A percentile compares a stretch with the other conserved stretches of the same genome.
Evolutionary conservation across 371 early-diverging fungal species (phyloP).

Genomic region (Syncephalastrum racemosum): DNA sequence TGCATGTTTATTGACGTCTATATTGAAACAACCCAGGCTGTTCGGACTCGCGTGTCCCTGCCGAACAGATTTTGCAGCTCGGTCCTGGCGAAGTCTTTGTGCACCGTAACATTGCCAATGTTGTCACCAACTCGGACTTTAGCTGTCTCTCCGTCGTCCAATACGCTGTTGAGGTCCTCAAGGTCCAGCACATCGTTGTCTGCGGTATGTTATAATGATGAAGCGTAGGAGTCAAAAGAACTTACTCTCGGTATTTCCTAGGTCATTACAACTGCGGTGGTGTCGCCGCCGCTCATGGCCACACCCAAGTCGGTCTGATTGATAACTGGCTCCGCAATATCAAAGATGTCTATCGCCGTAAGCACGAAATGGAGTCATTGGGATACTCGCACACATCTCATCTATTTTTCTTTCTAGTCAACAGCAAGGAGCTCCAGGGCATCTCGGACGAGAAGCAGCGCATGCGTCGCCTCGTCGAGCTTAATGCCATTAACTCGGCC

Average conservation of each 20-base stretch:
- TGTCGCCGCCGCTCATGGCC: slow-evolving; percentile 69
- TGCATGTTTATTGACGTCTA: neutral
- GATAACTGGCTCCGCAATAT: slow-evolving; percentile 85
- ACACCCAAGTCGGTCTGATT: slow-evolving; percentile 71
- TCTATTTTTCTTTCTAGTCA: slow-evolving; percentile 20
- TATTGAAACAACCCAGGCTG: slow-evolving; percentile 50
- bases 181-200: slow-evolving; percentile 91
- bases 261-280: slow-evolving; percentile 92
- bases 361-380: slow-evolving; percentile 7
- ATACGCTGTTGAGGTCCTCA: slow-evolving; percentile 89
- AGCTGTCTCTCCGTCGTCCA: slow-evolving; percentile 86
- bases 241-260: slow-evolving; percentile 2
- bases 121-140: slow-evolving; percentile 76
- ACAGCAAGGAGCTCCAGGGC: slow-evolving; percentile 50
- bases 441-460: slow-evolving; percentile 41
- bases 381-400: neutral
- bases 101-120: slow-evolving; percentile 96
- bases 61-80: slow-evolving; percentile 59
- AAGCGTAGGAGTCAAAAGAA: neutral
- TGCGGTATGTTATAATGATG: slow-evolving; percentile 57
- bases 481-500: slow-evolving; percentile 79
- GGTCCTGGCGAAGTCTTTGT: slow-evolving; percentile 92
- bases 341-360: slow-evolving; percentile 71
- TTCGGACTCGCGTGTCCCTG: slow-evolving; percentile 89
- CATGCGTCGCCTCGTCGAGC: slow-evolving; percentile 59